phyloP scores from a whole-genome alignment of 148 eudicot genomes.

The Rheum nobile region DNA sequence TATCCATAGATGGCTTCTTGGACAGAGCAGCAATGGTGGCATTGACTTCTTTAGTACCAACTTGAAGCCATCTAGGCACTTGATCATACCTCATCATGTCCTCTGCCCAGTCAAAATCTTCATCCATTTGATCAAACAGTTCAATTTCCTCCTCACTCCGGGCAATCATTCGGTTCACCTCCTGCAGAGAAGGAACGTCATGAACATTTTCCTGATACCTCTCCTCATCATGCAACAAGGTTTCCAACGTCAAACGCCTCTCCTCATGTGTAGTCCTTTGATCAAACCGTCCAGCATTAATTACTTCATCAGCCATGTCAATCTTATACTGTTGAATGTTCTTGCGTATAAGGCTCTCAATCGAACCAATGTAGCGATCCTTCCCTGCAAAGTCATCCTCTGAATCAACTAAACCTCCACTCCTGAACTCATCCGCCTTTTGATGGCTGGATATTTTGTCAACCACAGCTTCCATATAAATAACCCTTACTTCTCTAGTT shows the following conservation, averaged over 20 bases:
- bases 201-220: constrained; percentile 93
- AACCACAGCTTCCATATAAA: constrained; percentile 96
- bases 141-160: constrained; percentile 96
- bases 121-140: constrained; percentile 98
- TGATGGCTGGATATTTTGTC: constrained; percentile 85
- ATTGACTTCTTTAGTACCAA: constrained; percentile 68
- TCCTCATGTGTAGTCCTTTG: constrained; percentile 98
- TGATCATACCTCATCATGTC: constrained; percentile 87
- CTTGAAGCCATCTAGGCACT: constrained; percentile 94
- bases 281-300: constrained; percentile 98
- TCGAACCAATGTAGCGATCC: constrained; percentile 92
- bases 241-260: constrained; percentile 84
- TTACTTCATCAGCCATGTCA: constrained; percentile 99
- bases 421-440: constrained; percentile 81
- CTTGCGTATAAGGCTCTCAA: constrained; percentile 86
- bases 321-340: constrained; percentile 98
- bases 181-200: constrained; percentile 93
- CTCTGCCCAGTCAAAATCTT: constrained; percentile 81
- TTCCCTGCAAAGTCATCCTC: constrained; percentile 98
- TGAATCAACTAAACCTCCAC: constrained; percentile 64
- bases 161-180: constrained; percentile 95
- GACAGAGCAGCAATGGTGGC: constrained; percentile 51
- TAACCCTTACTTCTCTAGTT: constrained; percentile 94
- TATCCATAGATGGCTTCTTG: constrained; percentile 63
- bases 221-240: constrained; percentile 94